Percentiles rank a stretch among this genome's conserved stretches.
phyloP scores from a whole-genome alignment of 192 early-diverging fungal genomes.

The Dimargaris xerosporica region DNA sequence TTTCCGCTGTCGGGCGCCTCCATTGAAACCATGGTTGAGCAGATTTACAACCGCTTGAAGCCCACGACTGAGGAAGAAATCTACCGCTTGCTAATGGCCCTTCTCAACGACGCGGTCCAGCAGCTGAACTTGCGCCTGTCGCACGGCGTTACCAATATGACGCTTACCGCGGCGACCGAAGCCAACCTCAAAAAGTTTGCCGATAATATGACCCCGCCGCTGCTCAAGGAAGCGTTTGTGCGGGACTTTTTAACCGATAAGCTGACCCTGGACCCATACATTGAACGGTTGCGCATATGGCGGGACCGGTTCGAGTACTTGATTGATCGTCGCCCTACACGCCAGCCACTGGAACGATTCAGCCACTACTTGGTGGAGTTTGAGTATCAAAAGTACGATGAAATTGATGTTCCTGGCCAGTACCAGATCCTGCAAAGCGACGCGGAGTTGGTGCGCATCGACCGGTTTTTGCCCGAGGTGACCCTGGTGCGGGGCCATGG shows the following conservation, averaged over 20 bases:
- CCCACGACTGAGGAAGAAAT: slow-evolving; percentile 95
- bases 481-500: slow-evolving; percentile 61
- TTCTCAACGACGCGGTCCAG: slow-evolving; percentile 82
- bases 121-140: slow-evolving; percentile 26
- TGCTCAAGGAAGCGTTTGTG: slow-evolving; percentile 56
- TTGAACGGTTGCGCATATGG: slow-evolving; percentile 81
- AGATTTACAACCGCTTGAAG: slow-evolving; percentile 86
- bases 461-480: slow-evolving; percentile 88
- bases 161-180: slow-evolving; percentile 21
- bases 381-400: slow-evolving; percentile 96
- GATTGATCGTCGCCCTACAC: slow-evolving; percentile 65
- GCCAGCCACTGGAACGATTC: slow-evolving; percentile 72
- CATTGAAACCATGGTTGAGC: slow-evolving; percentile 98
- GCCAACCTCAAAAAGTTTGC: slow-evolving; percentile 74
- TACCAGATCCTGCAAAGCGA: slow-evolving; percentile 77
- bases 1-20: slow-evolving; percentile 85
- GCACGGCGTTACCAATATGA: slow-evolving; percentile 15
- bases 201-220: slow-evolving; percentile 63
- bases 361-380: slow-evolving; percentile 93
- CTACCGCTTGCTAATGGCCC: slow-evolving; percentile 82
- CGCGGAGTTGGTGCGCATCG: slow-evolving; percentile 89
- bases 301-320: slow-evolving; percentile 81
- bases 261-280: slow-evolving; percentile 68
- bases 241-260: slow-evolving; percentile 84
- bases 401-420: slow-evolving; percentile 98